Conservation (phyloP, 345 rosid species). For the Eutrema heterophyllum region DNA sequence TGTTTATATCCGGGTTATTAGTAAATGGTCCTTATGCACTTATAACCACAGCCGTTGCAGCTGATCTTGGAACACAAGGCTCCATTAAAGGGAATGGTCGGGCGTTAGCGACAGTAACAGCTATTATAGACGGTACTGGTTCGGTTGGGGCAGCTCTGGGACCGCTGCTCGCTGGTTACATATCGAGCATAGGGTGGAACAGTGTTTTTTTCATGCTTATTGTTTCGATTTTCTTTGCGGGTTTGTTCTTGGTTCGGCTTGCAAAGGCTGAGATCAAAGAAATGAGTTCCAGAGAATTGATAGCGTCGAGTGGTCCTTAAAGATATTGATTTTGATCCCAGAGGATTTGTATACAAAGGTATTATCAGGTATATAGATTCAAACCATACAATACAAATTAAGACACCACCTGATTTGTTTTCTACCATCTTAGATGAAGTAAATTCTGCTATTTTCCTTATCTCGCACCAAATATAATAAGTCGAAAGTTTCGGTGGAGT, state of each 20-base stretch:
- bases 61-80: constrained; percentile 95
- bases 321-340: constrained; percentile 28
- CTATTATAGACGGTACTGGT: constrained; percentile 94
- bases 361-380: constrained; percentile 3
- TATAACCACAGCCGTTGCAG: constrained; percentile 89
- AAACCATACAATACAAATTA: constrained; percentile 24
- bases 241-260: constrained; percentile 54
- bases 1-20: constrained; percentile 71
- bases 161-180: constrained; percentile 80
- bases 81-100: constrained; percentile 66
- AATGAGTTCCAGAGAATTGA: neutral
- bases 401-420: neutral
- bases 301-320: neutral
- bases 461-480: too few species aligned
- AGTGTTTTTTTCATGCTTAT: constrained; percentile 77
- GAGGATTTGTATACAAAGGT: constrained; percentile 19
- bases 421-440: neutral
- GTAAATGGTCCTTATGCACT: constrained; percentile 89
- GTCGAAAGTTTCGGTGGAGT: neutral
- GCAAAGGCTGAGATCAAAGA: constrained; percentile 52
- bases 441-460: too few species aligned
- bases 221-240: constrained; percentile 47
- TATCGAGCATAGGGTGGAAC: constrained; percentile 83
- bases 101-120: constrained; percentile 85
- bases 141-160: constrained; percentile 93